Percentiles rank a stretch among this genome's conserved stretches.
Evolutionary conservation across 129 eudicot species (phyloP).

Genomic region (Pseudognaphalium luteoalbum): DNA sequence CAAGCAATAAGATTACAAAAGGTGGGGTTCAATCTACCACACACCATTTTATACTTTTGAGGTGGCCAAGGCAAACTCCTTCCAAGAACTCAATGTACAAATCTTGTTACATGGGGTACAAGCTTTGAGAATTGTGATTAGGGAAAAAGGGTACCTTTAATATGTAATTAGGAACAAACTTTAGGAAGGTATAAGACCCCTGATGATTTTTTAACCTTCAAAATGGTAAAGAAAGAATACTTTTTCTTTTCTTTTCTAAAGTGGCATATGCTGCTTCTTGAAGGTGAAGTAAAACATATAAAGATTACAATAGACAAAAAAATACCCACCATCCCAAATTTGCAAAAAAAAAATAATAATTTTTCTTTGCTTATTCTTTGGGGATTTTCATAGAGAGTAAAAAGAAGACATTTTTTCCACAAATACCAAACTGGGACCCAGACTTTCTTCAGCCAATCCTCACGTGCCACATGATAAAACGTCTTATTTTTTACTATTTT

Average conservation of each 20-base stretch:
- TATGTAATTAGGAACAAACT: conserved; percentile 15
- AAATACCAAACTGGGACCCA: conserved; percentile 28
- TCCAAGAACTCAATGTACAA: conserved; percentile 18
- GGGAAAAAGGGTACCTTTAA: conserved; percentile 16
- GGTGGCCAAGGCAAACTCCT: conserved; percentile 24
- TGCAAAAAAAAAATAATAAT: conserved; percentile 40
- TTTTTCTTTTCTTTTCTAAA: conserved; percentile 21
- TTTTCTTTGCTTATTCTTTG: conserved; percentile 39
- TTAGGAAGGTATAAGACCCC: conserved; percentile 15
- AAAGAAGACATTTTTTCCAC: conserved; percentile 30
- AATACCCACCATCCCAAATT: conserved; percentile 34
- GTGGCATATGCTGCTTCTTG: conserved; percentile 35
- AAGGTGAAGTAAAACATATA: conserved; percentile 33
- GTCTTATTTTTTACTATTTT: conserved; percentile 6
- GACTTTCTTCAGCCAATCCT: conserved; percentile 37
- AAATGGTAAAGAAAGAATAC: conserved; percentile 18
- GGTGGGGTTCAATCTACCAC: conserved; percentile 43
- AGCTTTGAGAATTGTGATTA: conserved; percentile 11
- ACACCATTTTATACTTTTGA: conserved; percentile 36
- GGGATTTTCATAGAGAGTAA: conserved; percentile 28
- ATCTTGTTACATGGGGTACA: conserved; percentile 18
- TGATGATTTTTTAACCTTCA: conserved; percentile 23
- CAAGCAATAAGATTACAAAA: conserved; percentile 31
- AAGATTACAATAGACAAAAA: conserved; percentile 16
- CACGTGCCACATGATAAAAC: conserved; percentile 27